Evolutionary conservation across 1,284 basidiomycete species (phyloP), one percentile per base, ranked within the genome.

Genomic region (Malassezia arunalokei): DNA sequence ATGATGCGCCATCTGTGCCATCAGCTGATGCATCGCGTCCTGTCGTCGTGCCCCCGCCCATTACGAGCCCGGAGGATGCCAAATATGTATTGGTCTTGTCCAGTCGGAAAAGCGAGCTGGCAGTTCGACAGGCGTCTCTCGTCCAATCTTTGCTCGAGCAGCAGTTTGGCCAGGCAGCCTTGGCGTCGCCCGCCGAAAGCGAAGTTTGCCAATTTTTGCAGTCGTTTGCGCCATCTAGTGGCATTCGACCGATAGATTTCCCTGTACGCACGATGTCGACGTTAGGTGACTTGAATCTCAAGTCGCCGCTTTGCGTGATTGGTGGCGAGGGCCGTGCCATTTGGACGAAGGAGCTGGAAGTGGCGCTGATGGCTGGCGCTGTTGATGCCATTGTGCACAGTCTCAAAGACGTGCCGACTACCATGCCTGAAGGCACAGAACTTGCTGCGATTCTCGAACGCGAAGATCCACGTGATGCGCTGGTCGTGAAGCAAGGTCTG

Each of bases 311-410:
- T 14, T 79, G 80, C 64, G 75, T 79, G 24, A 73, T 77, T 42
- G 76, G 76, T 14, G 76, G 76, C 28, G 75, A 75, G 35, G 73
- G 74, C 52, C 89, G 91, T 74, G 83, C 85, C 0, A 76, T 96
- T 14, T 96, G 91, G 91, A 95, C 91, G 29, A 86, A 87, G 70
- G 91, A 95, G 70, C 82, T 96, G 55, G 91, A 96, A 73, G 84
- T 85, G 17, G 83, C 85, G 24, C 77, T 96, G 48, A 77, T 80
- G 40, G 78, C 82, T 38, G 78, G 80, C 15, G 76, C 78, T 9
- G 86, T 94, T 47, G 94, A 98, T 73, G 83, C 95, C 77, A 83
- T 99, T 64, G 84, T 98, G 17, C 94, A 98, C 76, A 84, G 81
- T 50, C 78, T 89, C 64, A 99, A 99, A 75, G 94, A 98, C 73